Conservation (phyloP, 2,329 filamentous ascomycete species). For the Penicillium sp. region DNA sequence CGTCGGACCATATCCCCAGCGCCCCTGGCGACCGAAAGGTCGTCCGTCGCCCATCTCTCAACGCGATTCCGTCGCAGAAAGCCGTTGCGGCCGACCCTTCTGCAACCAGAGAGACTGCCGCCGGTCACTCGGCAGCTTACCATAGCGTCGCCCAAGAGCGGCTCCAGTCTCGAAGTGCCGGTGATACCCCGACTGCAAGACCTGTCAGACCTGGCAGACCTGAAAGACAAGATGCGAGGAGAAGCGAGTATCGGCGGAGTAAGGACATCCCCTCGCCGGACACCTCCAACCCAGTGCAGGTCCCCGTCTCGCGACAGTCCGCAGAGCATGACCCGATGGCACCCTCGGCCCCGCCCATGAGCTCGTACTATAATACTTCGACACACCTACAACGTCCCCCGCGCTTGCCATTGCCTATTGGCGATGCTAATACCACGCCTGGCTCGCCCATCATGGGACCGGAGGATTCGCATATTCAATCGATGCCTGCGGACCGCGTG, state of each 20-base stretch:
- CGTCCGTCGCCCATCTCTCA: constrained; percentile 40
- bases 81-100: constrained; percentile 43
- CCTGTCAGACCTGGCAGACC: constrained; percentile 23
- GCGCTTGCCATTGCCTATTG: constrained; percentile 84
- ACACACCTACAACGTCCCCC: constrained; percentile 60
- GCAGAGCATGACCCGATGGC: constrained; percentile 31
- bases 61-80: constrained; percentile 38
- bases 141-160: constrained; percentile 40
- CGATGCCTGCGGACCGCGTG: constrained; percentile 39
- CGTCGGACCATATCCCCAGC: constrained; percentile 26
- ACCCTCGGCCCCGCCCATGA: constrained; percentile 46
- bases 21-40: constrained; percentile 37
- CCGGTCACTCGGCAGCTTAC: constrained; percentile 37
- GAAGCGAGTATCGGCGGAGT: constrained; percentile 16
- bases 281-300: constrained; percentile 38
- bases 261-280: constrained; percentile 31
- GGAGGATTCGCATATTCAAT: constrained; percentile 53
- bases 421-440: constrained; percentile 82
- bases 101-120: constrained; percentile 42
- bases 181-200: constrained; percentile 29
- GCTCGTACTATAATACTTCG: constrained; percentile 45
- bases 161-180: constrained; percentile 37
- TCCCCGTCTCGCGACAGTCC: constrained; percentile 31
- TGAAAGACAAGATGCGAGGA: constrained; percentile 23
- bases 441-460: constrained; percentile 83